Evolutionary conservation across 1,284 basidiomycete species (phyloP), one percentile per base, ranked within the genome.

Genomic region (Puccinia coronata): DNA sequence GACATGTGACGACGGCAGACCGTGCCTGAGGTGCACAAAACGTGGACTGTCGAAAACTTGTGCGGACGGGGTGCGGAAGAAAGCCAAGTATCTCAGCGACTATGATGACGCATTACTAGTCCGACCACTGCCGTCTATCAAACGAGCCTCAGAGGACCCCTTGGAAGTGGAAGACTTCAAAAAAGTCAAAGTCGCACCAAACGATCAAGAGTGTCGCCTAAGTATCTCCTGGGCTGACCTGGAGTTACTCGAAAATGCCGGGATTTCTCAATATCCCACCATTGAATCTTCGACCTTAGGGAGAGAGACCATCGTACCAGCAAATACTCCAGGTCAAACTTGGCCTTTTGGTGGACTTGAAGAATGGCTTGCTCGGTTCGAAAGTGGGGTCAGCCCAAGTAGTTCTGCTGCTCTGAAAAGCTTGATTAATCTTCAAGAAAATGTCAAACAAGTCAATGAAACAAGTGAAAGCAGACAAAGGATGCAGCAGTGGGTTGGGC

Each of bases 1-100:
- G 84, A 99, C 96, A 11, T 99, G 96, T 86, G 95, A 99, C 86
- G 96, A 98, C 85, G 91, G 96, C 81, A 92, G 96, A 80, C 96
- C 96, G 36, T 99, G 96, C 87, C 92, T 93, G 84, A 91, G 96
- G 69, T 99, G 96, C 86, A 89, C 95, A 76, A 98, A 96, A 87
- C 95, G 96, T 83, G 95, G 95, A 23, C 92, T 96, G 84, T 92
- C 91, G 8, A 90, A 91, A 82, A 92, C 91, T 82, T 99, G 96
- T 86, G 92, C 92, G 53, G 96, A 99, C 85, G 96, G 96, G 0
- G 92, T 94, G 83, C 90, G 96, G 83, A 99, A 99, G 88, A 98
- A 98, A 87, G 96, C 96, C 34, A 99, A 99, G 86, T 99, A 98
- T 87, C 90, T 97, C 23, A 88, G 95, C 83, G 94, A 96, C 86